phyloP scores from a whole-genome alignment of 2,329 filamentous ascomycete species.

The Ceratocystis cubensis region DNA sequence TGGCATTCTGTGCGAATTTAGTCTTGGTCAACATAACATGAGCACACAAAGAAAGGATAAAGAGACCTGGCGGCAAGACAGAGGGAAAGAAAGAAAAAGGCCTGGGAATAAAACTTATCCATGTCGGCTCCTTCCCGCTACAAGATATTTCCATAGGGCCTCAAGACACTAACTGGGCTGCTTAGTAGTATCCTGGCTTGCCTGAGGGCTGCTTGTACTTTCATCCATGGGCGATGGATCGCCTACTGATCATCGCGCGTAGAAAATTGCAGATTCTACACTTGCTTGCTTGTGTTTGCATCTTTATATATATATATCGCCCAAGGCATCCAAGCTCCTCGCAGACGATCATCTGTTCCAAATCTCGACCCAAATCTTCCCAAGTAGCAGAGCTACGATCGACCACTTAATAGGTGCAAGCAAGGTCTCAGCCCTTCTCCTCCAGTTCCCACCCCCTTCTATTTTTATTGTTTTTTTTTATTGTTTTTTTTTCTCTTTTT shows the following conservation, averaged over 20 bases:
- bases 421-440: not conserved
- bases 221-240: not conserved
- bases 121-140: not conserved
- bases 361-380: not conserved
- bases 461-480: not conserved
- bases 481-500: too few species aligned
- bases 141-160: not conserved
- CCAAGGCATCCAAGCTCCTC: not conserved
- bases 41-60: too few species aligned
- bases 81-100: too few species aligned
- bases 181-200: not conserved
- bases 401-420: not conserved
- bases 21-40: too few species aligned
- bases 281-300: not conserved
- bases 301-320: not conserved
- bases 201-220: not conserved
- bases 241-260: not conserved
- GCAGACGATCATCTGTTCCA: not conserved
- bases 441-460: not conserved
- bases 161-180: not conserved
- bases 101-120: conserved; percentile 13
- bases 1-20: too few species aligned
- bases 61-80: too few species aligned
- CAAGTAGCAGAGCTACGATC: not conserved
- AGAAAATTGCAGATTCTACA: not conserved